Percentiles rank a stretch among this genome's conserved stretches.
Evolutionary conservation across 2,329 filamentous ascomycete species (phyloP).

Genomic region (Dothideomycetes sp.): DNA sequence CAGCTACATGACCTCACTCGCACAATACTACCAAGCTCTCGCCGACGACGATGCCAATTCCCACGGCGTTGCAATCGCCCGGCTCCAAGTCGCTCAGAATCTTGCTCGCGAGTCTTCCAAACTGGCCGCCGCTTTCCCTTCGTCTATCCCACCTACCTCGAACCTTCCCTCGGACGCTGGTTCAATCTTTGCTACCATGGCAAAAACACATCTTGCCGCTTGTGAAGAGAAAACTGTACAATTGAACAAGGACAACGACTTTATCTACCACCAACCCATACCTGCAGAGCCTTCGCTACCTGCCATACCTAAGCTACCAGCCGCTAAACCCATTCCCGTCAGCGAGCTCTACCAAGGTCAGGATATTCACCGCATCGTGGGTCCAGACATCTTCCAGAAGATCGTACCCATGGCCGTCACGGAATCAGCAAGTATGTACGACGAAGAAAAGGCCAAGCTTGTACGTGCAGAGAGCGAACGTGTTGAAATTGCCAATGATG

Average conservation of each 20-base stretch:
- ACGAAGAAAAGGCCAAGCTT: slow-evolving; percentile 96
- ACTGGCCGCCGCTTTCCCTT: slow-evolving; percentile 70
- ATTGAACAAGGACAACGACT: slow-evolving; percentile 87
- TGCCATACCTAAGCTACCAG: slow-evolving; percentile 80
- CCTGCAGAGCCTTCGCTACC: slow-evolving; percentile 75
- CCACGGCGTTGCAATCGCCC: slow-evolving; percentile 74
- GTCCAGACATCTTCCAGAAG: slow-evolving; percentile 92
- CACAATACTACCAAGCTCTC: slow-evolving; percentile 87
- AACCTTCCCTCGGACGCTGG: slow-evolving; percentile 79
- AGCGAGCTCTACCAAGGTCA: slow-evolving; percentile 95
- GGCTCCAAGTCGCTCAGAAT: slow-evolving; percentile 71
- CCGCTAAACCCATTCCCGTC: slow-evolving; percentile 93
- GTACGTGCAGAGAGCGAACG: slow-evolving; percentile 88
- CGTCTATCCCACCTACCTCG: slow-evolving; percentile 66
- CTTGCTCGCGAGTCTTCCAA: slow-evolving; percentile 70
- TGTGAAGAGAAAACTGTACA: slow-evolving; percentile 73
- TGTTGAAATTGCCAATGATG: slow-evolving; percentile 83
- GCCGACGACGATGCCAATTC: slow-evolving; percentile 83
- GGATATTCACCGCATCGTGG: slow-evolving; percentile 93
- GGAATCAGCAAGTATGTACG: slow-evolving; percentile 91
- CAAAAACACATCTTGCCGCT: slow-evolving; percentile 69
- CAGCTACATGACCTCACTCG: slow-evolving; percentile 71
- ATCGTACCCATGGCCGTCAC: slow-evolving; percentile 95
- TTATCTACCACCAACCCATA: slow-evolving; percentile 91
- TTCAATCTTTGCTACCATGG: slow-evolving; percentile 62